Evolutionary conservation across 2,329 filamentous ascomycete genomes (phyloP), one percentile per base, ranked within the genome.

Genomic region (Verticillium longisporum): DNA sequence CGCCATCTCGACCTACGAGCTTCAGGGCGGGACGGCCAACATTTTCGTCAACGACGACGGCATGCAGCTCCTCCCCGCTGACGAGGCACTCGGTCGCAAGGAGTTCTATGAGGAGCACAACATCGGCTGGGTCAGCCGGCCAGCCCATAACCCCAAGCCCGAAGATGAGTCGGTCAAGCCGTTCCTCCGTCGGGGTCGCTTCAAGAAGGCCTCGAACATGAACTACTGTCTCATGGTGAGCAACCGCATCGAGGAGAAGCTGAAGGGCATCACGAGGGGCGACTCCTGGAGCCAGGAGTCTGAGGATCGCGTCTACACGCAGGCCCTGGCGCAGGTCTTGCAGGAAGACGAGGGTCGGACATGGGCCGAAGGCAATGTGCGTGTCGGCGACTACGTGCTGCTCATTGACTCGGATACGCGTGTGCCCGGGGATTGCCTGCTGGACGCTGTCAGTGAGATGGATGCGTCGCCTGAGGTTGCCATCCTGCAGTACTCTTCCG

Each of bases 381-480:
- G 82, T 14, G 74, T 85, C 31, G 82, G 82, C 26, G 85, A 88
- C 66, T 81, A 86, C 66, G 88, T 90, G 60, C 75, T 90, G 15
- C 78, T 90, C 58, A 75, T 90, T 61, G 87, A 90, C 70, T 88
- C 84, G 1, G 87, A 90, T 66, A 90, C 88, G 5, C 82, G 87
- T 69, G 85, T 90, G 13, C 88, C 88, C 0, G 73, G 77, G 0
- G 87, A 91, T 66, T 90, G 86, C 64, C 77, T 91, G 13, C 76
- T 91, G 7, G 86, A 89, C 64, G 87, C 84, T n/a, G 87, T 85
- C 18, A 83, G 82, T 15, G 88, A 91, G 71, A 90, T 91, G 87
- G 84, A 88, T 65, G 78, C 84, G 64, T 87, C 82, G 14, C 88
- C 87, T 0, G 84, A 90, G 66, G 86, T 90, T 1, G 88, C 83